These are phyloP conservation scores for Cylindricascospora bacillispora DNA, from an alignment of 1,139 yeast species.

Conservation along the genomic window DNA sequence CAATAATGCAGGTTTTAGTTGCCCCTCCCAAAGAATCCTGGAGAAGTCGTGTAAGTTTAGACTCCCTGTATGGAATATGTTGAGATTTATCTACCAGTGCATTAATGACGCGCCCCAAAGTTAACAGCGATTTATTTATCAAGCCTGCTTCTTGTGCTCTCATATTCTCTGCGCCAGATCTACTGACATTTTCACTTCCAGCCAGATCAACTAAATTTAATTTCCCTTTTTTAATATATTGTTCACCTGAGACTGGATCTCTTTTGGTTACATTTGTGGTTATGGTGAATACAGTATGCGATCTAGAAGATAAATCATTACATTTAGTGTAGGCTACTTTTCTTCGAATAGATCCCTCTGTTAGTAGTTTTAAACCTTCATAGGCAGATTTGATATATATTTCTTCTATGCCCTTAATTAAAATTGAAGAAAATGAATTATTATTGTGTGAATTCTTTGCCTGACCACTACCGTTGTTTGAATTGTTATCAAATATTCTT, in stretches of 20 bases:
- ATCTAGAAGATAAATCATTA: conserved; percentile 61
- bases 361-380: too few species aligned
- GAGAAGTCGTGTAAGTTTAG: conserved; percentile 63
- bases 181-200: conserved; percentile 69
- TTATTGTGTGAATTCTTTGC: neutral
- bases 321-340: conserved; percentile 58
- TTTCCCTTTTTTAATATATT: conserved; percentile 41
- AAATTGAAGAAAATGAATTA: neutral
- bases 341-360: too few species aligned
- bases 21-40: conserved; percentile 79
- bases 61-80: conserved; percentile 79
- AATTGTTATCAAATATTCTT: too few species aligned
- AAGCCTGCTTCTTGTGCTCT: conserved; percentile 83
- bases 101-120: conserved; percentile 77
- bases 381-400: too few species aligned
- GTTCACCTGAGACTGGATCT: conserved; percentile 30
- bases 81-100: conserved; percentile 46
- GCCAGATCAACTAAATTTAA: conserved; percentile 81
- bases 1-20: conserved; percentile 68
- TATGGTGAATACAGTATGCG: conserved; percentile 64
- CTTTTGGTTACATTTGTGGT: conserved; percentile 36
- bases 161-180: conserved; percentile 68
- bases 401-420: neutral
- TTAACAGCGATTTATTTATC: conserved; percentile 70
- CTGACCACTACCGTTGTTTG: conserved; percentile 3